phyloP scores from a whole-genome alignment of 805 yeast species.

The Kurtzmaniella fragi region DNA sequence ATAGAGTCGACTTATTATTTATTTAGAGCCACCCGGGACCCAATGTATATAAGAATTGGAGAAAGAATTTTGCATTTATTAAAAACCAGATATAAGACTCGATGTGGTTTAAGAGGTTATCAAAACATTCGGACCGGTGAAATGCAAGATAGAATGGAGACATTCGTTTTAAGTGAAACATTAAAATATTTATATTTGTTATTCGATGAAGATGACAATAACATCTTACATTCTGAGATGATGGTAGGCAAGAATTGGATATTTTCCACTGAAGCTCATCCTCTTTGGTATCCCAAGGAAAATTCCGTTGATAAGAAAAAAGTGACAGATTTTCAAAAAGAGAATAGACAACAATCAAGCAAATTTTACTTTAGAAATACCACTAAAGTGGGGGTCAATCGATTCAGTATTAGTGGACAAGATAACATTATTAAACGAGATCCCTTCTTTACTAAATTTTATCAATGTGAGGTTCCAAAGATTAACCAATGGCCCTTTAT shows the following conservation, averaged over 20 bases:
- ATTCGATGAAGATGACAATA: conserved; percentile 62
- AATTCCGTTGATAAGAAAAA: neutral
- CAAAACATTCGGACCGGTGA: conserved; percentile 61
- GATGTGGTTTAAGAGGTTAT: conserved; percentile 80
- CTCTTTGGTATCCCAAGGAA: conserved; percentile 59
- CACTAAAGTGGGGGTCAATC: conserved; percentile 3
- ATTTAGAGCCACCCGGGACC: conserved; percentile 81
- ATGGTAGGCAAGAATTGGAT: conserved; percentile 44
- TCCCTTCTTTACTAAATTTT: conserved; percentile 15
- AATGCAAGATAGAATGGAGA: conserved; percentile 80
- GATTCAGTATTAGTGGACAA: neutral
- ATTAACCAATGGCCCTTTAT: conserved; percentile 12
- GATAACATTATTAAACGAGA: conserved; percentile 8
- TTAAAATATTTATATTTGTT: conserved; percentile 75
- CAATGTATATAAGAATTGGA: conserved; percentile 75
- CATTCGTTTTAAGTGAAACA: conserved; percentile 85
- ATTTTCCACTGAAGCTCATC: conserved; percentile 90
- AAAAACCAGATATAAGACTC: conserved; percentile 44
- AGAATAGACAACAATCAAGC: neutral
- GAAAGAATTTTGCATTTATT: conserved; percentile 55
- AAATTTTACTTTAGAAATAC: conserved; percentile 7
- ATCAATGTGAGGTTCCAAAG: conserved; percentile 29
- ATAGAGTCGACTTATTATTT: conserved; percentile 83
- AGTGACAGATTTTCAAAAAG: neutral
- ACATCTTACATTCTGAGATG: conserved; percentile 24